These are phyloP conservation scores for Dendrobium officinale DNA, from an alignment of 106 monocot species.

Conservation along the genomic window DNA sequence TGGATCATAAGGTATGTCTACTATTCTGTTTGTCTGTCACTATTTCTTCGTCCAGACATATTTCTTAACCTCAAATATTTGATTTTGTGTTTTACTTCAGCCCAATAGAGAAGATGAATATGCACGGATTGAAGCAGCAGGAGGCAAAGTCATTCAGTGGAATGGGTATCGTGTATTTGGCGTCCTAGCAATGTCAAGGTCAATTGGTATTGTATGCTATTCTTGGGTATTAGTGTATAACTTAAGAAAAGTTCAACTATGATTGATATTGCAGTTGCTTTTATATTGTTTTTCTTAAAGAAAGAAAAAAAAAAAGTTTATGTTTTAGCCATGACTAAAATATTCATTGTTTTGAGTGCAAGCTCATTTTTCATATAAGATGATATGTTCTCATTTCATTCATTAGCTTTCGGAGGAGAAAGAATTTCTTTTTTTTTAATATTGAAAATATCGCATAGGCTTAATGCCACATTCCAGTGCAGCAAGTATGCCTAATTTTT, in stretches of 20 bases:
- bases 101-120: constrained; percentile 83
- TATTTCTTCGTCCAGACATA: background rate
- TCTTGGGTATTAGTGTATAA: background rate
- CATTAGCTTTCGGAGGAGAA: too few relatives aligned
- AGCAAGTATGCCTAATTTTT: background rate
- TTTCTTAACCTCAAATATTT: background rate
- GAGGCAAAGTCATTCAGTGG: constrained; percentile 85
- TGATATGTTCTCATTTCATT: too few relatives aligned
- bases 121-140: constrained; percentile 74
- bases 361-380: background rate
- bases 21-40: background rate
- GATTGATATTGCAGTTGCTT: background rate
- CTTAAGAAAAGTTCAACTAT: background rate
- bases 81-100: constrained; percentile 29
- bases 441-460: too few relatives aligned
- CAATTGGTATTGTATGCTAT: constrained; percentile 59
- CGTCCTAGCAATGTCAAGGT: constrained; percentile 88
- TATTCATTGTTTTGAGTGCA: background rate
- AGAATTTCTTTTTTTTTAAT: too few relatives aligned
- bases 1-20: constrained; percentile 79
- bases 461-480: too few relatives aligned
- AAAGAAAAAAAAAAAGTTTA: background rate
- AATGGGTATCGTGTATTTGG: constrained; percentile 74
- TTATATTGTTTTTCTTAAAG: background rate
- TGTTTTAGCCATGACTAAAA: background rate